phyloP scores from a whole-genome alignment of 306 rosid species.

The Ziziphus jujuba region DNA sequence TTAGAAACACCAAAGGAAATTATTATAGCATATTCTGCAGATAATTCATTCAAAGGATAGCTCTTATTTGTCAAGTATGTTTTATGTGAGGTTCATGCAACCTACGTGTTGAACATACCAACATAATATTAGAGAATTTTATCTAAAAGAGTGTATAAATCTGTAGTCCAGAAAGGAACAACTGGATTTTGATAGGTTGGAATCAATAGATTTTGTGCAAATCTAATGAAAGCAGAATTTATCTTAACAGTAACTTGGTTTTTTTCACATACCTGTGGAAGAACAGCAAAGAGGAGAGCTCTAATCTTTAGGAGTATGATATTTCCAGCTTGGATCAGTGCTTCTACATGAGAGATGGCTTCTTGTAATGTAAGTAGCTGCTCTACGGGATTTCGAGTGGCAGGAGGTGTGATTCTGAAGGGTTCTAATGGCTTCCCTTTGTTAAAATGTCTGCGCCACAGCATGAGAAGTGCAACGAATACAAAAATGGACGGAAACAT shows the following conservation, averaged over 20 bases:
- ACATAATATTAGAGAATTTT: no score
- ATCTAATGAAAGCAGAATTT: not conserved
- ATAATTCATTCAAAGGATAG: not conserved
- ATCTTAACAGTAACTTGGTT: not conserved
- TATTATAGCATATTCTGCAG: not conserved
- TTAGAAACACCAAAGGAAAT: not conserved
- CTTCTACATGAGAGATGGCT: constrained; percentile 71
- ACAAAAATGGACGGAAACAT: constrained; percentile 60
- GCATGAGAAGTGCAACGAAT: constrained; percentile 59
- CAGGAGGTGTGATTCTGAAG: constrained; percentile 64
- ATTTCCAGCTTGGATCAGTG: constrained; percentile 77
- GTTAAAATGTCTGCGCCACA: constrained; percentile 63
- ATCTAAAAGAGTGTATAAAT: no score
- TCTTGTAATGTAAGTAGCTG: constrained; percentile 85
- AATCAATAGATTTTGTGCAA: not conserved
- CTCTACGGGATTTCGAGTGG: constrained; percentile 78
- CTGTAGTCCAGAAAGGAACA: not conserved
- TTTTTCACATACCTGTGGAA: constrained; percentile 65
- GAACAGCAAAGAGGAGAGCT: constrained; percentile 80
- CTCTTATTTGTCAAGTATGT: not conserved
- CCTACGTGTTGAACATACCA: no score
- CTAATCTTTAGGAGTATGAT: constrained; percentile 78
- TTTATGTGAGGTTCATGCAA: not conserved
- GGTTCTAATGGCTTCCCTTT: constrained; percentile 58
- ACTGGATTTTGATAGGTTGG: not conserved